These are phyloP conservation scores for Combretum micranthum DNA, from an alignment of 345 rosid species.

Conservation along the genomic window DNA sequence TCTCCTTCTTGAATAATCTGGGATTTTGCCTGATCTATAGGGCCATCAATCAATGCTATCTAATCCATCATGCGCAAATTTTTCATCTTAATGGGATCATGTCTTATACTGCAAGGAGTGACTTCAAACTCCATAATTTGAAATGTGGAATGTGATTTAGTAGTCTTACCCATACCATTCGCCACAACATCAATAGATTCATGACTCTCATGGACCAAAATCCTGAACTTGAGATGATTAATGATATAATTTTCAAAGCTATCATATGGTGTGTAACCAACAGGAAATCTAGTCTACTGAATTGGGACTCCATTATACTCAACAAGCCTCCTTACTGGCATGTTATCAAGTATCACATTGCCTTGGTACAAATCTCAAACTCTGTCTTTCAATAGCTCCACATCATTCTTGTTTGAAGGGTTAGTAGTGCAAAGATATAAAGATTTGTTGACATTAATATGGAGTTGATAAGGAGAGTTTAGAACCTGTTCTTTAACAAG, in stretches of 20 bases:
- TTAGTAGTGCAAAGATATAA: slow-evolving; percentile 13
- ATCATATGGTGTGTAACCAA: background rate
- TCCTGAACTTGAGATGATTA: too few relatives aligned
- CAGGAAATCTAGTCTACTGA: slow-evolving; percentile 8
- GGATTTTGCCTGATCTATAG: background rate
- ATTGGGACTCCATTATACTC: background rate
- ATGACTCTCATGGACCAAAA: background rate
- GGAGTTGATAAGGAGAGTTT: slow-evolving; percentile 10
- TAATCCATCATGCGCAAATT: background rate
- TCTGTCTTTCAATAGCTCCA: slow-evolving; percentile 12
- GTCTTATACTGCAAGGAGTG: background rate
- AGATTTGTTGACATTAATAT: slow-evolving; percentile 10
- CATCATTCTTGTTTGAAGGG: background rate
- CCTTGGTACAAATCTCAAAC: slow-evolving; percentile 11
- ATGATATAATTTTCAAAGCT: too few relatives aligned
- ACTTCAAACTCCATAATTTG: background rate
- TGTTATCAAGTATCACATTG: slow-evolving; percentile 12
- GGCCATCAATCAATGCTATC: background rate
- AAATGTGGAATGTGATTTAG: background rate
- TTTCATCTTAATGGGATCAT: background rate
- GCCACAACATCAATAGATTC: background rate
- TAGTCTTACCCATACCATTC: background rate
- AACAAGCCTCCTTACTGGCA: slow-evolving; percentile 4
- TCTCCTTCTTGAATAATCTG: slow-evolving; percentile 20
- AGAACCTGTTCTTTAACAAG: slow-evolving; percentile 12